phyloP scores from a whole-genome alignment of 2,329 filamentous ascomycete species.

The Boeremia exigua region DNA sequence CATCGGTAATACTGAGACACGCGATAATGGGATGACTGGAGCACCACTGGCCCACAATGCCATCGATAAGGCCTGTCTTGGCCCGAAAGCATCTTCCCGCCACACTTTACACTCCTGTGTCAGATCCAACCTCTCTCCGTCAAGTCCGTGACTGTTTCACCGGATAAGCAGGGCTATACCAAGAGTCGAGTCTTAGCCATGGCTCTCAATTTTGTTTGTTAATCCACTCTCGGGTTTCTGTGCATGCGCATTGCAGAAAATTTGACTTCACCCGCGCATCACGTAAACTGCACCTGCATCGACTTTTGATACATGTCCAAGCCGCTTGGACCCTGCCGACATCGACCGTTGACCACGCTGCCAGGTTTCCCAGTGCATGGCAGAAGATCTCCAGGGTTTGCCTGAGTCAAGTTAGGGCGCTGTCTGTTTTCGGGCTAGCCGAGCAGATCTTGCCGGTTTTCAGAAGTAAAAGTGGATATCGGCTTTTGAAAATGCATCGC shows the following conservation, averaged over 20 bases:
- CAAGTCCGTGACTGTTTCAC: conserved; percentile 4
- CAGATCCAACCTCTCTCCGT: neutral
- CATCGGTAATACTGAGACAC: neutral
- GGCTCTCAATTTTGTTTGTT: neutral
- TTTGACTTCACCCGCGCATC: conserved; percentile 3
- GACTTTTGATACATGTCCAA: conserved; percentile 7
- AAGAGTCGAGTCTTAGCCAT: conserved; percentile 5
- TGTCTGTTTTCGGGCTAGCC: neutral
- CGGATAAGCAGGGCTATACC: conserved; percentile 1
- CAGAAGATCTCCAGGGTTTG: neutral
- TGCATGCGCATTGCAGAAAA: neutral
- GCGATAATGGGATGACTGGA: neutral
- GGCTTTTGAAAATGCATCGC: conserved; percentile 11
- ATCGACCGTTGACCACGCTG: conserved; percentile 6
- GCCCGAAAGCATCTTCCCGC: neutral
- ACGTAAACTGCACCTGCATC: conserved; percentile 9
- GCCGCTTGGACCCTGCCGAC: conserved; percentile 14
- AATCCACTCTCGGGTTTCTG: neutral
- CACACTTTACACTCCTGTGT: neutral
- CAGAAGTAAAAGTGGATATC: neutral
- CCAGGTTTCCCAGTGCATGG: neutral
- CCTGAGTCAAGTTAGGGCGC: neutral
- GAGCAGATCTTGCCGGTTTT: conserved; percentile 1
- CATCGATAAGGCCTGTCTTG: neutral
- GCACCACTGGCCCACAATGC: neutral